Evolutionary conservation across 441 rosid species (phyloP).

Genomic region (Biscutella laevigata): DNA sequence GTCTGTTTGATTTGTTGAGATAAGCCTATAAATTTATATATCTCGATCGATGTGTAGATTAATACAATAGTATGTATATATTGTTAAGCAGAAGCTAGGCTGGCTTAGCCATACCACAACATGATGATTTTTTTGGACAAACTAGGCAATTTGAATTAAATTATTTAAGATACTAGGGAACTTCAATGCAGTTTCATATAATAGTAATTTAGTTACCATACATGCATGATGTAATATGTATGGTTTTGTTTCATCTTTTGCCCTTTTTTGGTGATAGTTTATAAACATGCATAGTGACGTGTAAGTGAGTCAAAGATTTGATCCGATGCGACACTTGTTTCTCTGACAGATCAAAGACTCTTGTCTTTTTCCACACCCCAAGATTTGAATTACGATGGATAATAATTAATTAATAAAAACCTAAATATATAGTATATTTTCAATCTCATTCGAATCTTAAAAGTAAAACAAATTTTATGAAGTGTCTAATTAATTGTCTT

Average conservation of each 20-base stretch:
- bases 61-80: neutral
- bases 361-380: neutral
- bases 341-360: neutral
- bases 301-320: slow-evolving; percentile 10
- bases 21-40: neutral
- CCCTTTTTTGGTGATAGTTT: neutral
- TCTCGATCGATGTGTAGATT: no score
- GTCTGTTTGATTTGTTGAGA: neutral
- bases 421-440: no score
- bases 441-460: no score
- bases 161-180: neutral
- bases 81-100: slow-evolving; percentile 8
- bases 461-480: no score
- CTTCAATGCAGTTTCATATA: no score
- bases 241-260: neutral
- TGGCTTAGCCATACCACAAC: slow-evolving; percentile 14
- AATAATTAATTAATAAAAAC: neutral
- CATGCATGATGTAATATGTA: slow-evolving; percentile 1
- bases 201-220: no score
- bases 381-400: neutral
- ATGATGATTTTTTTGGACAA: slow-evolving; percentile 3
- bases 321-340: neutral
- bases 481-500: no score
- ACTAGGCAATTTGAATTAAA: slow-evolving; percentile 6
- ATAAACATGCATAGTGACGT: slow-evolving; percentile 16